phyloP scores from a whole-genome alignment of 768 basidiomycete species.

The Lactarius trivialis region DNA sequence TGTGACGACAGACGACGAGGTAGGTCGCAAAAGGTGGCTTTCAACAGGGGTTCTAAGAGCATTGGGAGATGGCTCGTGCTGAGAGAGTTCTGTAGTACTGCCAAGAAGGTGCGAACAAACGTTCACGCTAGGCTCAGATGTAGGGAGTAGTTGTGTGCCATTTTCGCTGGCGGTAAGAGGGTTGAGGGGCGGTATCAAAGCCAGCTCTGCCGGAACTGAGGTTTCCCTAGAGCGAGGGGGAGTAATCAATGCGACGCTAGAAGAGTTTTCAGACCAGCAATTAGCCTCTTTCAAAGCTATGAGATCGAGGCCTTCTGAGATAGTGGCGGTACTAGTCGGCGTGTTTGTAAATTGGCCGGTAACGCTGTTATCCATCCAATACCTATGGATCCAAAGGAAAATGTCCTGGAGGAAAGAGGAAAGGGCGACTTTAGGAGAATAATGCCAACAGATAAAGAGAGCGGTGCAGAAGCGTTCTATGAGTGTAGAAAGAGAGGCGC shows the following conservation, averaged over 20 bases:
- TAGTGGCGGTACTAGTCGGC: no score
- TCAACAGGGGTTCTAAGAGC: neutral
- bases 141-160: neutral
- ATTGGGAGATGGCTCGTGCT: neutral
- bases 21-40: neutral
- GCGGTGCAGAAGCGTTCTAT: conserved; percentile 11
- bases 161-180: neutral
- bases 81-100: neutral
- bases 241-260: neutral
- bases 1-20: neutral
- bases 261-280: neutral
- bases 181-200: neutral
- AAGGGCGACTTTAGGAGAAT: conserved; percentile 2
- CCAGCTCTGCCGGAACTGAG: neutral
- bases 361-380: conserved; percentile 16
- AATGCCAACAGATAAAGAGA: conserved; percentile 8
- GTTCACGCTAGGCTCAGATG: neutral
- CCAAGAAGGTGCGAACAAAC: neutral
- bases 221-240: neutral
- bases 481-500: conserved; percentile 1
- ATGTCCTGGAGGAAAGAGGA: conserved; percentile 17
- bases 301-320: neutral
- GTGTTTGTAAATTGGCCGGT: neutral
- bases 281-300: neutral
- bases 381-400: conserved; percentile 6